These are phyloP conservation scores for Hanseniaspora singularis DNA, from an alignment of 805 yeast genomes.

Conservation along the genomic window DNA sequence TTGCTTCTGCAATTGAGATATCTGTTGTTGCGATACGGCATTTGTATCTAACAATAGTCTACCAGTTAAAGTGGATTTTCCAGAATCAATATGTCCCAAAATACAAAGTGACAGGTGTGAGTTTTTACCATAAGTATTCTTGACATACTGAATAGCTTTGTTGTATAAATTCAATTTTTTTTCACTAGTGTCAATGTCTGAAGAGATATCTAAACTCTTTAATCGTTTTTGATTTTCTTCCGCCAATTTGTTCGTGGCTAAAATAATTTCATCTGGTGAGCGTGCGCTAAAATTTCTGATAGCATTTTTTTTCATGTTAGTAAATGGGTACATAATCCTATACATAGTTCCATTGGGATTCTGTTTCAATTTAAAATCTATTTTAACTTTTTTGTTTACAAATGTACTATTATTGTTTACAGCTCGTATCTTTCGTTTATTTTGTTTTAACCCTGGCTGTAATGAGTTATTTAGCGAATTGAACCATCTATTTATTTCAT, in stretches of 20 bases:
- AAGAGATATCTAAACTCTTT: constrained; percentile 18
- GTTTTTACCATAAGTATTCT: constrained; percentile 66
- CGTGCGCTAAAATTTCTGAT: constrained; percentile 49
- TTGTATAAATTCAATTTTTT: constrained; percentile 2
- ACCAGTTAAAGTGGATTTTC: constrained; percentile 98
- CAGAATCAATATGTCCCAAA: constrained; percentile 99
- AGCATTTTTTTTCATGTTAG: constrained; percentile 36
- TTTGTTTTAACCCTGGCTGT: neutral
- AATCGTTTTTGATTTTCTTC: constrained; percentile 26
- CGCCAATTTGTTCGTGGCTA: constrained; percentile 44
- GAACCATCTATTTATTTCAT: neutral
- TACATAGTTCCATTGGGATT: constrained; percentile 25
- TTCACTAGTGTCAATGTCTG: constrained; percentile 6
- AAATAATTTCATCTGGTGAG: constrained; percentile 71
- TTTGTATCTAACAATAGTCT: constrained; percentile 85
- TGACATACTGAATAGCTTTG: constrained; percentile 21
- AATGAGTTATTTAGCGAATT: neutral
- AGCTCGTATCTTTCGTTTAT: neutral
- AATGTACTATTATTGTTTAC: neutral
- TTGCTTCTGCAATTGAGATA: constrained; percentile 91
- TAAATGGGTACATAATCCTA: constrained; percentile 29
- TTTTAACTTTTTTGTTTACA: neutral
- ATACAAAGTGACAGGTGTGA: constrained; percentile 93
- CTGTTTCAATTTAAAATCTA: constrained; percentile 8
- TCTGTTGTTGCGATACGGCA: constrained; percentile 91